phyloP scores from a whole-genome alignment of 2,329 filamentous ascomycete species.

The Basipetospora chlamydospora region DNA sequence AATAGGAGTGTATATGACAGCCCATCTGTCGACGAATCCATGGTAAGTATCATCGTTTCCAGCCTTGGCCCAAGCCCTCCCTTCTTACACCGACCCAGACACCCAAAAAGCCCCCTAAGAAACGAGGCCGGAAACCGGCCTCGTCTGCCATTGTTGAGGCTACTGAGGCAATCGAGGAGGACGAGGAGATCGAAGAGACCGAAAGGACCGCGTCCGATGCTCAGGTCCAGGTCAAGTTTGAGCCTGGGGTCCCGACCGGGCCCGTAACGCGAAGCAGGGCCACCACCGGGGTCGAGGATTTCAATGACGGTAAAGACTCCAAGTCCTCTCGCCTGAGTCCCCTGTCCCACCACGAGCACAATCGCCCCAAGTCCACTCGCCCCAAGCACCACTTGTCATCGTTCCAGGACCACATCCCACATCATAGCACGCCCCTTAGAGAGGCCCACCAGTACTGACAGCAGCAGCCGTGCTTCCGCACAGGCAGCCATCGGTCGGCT shows the following conservation, averaged over 20 bases:
- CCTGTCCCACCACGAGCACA: no score
- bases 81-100: background rate
- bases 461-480: background rate
- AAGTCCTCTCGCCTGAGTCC: background rate
- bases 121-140: background rate
- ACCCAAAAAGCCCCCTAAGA: background rate
- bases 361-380: no score
- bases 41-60: background rate
- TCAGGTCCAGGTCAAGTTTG: no score
- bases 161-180: background rate
- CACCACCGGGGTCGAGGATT: background rate
- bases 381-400: no score
- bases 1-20: slow-evolving; percentile 45
- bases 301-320: background rate
- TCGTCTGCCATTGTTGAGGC: no score
- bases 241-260: background rate
- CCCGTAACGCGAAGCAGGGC: background rate
- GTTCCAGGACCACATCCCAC: no score
- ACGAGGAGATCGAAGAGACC: background rate
- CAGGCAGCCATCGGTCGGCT: background rate
- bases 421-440: no score
- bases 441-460: background rate
- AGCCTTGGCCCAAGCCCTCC: background rate
- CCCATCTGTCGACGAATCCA: slow-evolving; percentile 23
- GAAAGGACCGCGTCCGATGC: no score